These are phyloP conservation scores for Populus simonii DNA, from an alignment of 345 rosid genomes.

Conservation along the genomic window DNA sequence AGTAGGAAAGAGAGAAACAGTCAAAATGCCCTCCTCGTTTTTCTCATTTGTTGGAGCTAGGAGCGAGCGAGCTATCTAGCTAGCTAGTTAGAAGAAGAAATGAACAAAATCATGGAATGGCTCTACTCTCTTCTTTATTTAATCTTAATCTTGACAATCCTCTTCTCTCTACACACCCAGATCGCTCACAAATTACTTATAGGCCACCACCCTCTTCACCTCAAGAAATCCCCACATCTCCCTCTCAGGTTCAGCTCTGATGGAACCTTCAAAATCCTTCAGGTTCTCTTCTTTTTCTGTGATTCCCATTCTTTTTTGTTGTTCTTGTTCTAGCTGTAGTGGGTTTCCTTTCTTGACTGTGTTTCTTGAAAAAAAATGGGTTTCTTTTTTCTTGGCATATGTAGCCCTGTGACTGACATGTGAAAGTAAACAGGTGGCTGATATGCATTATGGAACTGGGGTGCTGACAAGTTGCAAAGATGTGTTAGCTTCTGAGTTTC, in stretches of 20 bases:
- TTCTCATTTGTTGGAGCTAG: too few species aligned
- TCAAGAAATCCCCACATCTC: conserved; percentile 54
- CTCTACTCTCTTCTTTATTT: conserved; percentile 44
- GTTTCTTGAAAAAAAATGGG: too few species aligned
- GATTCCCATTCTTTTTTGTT: too few species aligned
- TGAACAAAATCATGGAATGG: conserved; percentile 20
- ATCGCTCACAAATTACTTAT: conserved; percentile 40
- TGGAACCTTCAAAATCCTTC: conserved; percentile 92
- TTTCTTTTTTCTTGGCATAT: neutral
- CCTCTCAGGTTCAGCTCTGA: conserved; percentile 77
- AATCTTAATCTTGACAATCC: conserved; percentile 26
- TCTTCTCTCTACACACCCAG: conserved; percentile 46
- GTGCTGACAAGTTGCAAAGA: conserved; percentile 66
- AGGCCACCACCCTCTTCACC: conserved; percentile 36
- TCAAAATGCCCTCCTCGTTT: too few species aligned
- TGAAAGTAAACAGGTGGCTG: conserved; percentile 58
- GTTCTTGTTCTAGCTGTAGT: too few species aligned
- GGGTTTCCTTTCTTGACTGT: neutral
- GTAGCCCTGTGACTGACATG: neutral
- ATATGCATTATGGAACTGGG: conserved; percentile 90
- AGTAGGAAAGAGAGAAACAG: too few species aligned
- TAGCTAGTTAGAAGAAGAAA: too few species aligned
- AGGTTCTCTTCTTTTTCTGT: conserved; percentile 36
- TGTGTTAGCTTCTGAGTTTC: conserved; percentile 53
- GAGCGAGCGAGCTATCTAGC: too few species aligned